These are phyloP conservation scores for Stemphylium lycopersici DNA, from an alignment of 2,329 filamentous ascomycete genomes.

Conservation along the genomic window DNA sequence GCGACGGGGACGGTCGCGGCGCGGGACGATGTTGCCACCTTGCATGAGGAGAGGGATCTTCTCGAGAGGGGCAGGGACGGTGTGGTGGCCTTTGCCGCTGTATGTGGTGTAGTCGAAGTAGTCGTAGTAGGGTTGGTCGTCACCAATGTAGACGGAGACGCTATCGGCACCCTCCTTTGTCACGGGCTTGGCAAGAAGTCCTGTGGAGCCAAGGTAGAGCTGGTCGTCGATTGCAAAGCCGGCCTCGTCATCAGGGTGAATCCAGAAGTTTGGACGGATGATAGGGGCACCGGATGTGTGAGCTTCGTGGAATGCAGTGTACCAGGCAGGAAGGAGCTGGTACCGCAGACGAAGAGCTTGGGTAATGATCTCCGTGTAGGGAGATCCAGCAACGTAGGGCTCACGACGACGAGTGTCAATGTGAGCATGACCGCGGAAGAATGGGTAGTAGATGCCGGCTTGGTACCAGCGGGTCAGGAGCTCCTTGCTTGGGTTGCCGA, in stretches of 20 bases:
- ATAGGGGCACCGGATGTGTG: conserved; percentile 84
- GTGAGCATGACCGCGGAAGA: conserved; percentile 96
- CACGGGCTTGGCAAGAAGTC: conserved; percentile 90
- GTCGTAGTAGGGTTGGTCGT: conserved; percentile 89
- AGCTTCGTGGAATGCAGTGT: conserved; percentile 93
- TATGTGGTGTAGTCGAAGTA: conserved; percentile 88
- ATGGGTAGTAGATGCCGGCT: conserved; percentile 94
- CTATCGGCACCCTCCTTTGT: conserved; percentile 75
- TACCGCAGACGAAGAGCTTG: conserved; percentile 89
- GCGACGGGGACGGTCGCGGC: conserved; percentile 84
- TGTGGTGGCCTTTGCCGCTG: conserved; percentile 73
- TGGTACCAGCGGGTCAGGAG: conserved; percentile 96
- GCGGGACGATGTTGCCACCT: conserved; percentile 88
- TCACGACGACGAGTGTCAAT: conserved; percentile 95
- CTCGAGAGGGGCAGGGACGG: conserved; percentile 78
- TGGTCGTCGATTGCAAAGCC: conserved; percentile 94
- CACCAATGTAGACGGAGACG: conserved; percentile 84
- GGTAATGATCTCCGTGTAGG: conserved; percentile 84
- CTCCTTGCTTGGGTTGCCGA: conserved; percentile 93
- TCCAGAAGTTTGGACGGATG: conserved; percentile 89
- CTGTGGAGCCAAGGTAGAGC: conserved; percentile 86
- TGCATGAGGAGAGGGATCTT: conserved; percentile 90
- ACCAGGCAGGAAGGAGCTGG: conserved; percentile 89
- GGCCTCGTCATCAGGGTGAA: conserved; percentile 81
- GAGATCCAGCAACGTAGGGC: conserved; percentile 85